Base-by-base conservation (phyloP, 768 basidiomycete genomes). In the Mycena galericulata region DNA sequence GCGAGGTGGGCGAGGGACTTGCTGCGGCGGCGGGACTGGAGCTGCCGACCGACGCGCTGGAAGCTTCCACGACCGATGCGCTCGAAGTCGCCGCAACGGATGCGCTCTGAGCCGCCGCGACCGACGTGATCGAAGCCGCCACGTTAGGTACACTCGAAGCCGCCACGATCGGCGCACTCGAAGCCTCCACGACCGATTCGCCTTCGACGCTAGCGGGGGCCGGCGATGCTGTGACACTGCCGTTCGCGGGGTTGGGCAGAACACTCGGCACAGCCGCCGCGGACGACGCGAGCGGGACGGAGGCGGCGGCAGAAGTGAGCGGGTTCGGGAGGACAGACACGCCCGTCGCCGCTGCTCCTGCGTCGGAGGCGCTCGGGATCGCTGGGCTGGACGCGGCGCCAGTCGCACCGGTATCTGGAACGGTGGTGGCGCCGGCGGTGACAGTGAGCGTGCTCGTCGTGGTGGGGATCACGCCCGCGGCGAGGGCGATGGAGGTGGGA, bases 401-500 rank as follows among this genome's bases (percentile, higher is more conserved):
- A 15, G 15, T 40, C 15, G 38, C 30, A 55, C 17, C 12, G n/a
- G n/a, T n/a, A n/a, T n/a, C n/a, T n/a, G n/a, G n/a, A n/a, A 24
- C 12, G n/a, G 45, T 27, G 8, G 40, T 53, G 20, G 66, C 57
- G 5, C 62, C 56, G 1, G 66, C 66, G 4, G 62, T 47, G 50
- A 65, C 54, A 3, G 67, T 67, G 15, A 59, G 41, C 0, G 71
- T 72, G 55, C 58, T 65, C 15, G 71, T 68, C 24, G 54, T 41
- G 5, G 38, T 18, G 17, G 71, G 47, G 6, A 30, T 49, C 43
- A 34, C 49, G 6, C 54, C 63, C 3, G 26, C 2, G 3, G 41
- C 50, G 12, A 58, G 38, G 4, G 30, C 60, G 40, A 69, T 69
- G 6, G 71, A 22, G 1, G 71, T 69, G 27, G 71, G 67, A 49